Evolutionary conservation across 805 yeast genomes (phyloP).

Genomic region (Millerozyma acaciae): DNA sequence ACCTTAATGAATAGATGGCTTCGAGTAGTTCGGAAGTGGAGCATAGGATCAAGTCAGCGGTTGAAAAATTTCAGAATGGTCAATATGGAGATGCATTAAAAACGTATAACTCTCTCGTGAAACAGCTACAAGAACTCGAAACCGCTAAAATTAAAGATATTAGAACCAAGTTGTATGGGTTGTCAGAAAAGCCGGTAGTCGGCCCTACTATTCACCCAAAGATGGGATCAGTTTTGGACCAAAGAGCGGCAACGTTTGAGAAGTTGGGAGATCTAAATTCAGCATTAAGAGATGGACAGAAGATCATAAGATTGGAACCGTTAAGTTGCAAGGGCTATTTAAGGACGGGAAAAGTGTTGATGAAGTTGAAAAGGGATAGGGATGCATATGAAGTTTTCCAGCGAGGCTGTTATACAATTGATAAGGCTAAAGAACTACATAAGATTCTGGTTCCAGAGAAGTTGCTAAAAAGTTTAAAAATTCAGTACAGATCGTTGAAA

Average conservation of each 20-base stretch:
- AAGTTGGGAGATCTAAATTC: constrained; percentile 27
- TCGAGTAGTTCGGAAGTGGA: too few species aligned
- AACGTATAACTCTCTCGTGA: constrained; percentile 23
- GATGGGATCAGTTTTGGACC: constrained; percentile 36
- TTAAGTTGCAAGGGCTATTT: constrained; percentile 48
- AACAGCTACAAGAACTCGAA: constrained; percentile 14
- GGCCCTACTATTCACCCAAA: constrained; percentile 35
- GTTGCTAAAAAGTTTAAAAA: constrained; percentile 24
- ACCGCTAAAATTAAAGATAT: constrained; percentile 12
- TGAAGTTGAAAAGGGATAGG: constrained; percentile 16
- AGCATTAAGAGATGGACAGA: constrained; percentile 38
- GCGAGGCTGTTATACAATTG: constrained; percentile 36
- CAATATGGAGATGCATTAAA: constrained; percentile 23
- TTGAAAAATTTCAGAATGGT: constrained; percentile 3
- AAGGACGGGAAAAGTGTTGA: constrained; percentile 37
- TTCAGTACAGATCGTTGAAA: constrained; percentile 17
- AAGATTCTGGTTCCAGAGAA: constrained; percentile 27
- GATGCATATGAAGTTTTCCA: constrained; percentile 37
- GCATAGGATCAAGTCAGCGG: too few species aligned
- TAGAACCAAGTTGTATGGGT: constrained; percentile 15
- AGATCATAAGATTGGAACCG: constrained; percentile 36
- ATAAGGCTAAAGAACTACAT: constrained; percentile 23
- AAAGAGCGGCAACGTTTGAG: constrained; percentile 48
- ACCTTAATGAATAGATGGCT: too few species aligned
- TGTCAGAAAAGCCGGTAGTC: constrained; percentile 22